Evolutionary conservation across 805 yeast genomes (phyloP).

Genomic region (Candida maesae): DNA sequence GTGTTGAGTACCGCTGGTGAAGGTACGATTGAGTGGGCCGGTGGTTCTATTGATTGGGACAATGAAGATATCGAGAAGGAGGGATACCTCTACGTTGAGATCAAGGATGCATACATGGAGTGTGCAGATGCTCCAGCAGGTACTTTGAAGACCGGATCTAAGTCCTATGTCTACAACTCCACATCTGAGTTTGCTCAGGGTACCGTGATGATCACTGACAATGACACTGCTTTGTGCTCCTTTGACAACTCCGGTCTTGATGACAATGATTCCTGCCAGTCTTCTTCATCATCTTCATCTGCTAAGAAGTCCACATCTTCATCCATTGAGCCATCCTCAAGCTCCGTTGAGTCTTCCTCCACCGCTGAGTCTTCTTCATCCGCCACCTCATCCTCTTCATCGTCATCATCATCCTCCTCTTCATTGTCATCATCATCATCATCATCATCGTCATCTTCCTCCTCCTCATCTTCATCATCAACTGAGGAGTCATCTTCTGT

Average conservation of each 20-base stretch:
- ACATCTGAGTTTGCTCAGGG: constrained; percentile 43
- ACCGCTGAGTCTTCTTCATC: too few relatives aligned
- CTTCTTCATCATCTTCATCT: constrained; percentile 5
- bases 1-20: constrained; percentile 55
- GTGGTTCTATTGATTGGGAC: constrained; percentile 84
- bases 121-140: constrained; percentile 71
- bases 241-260: constrained; percentile 55
- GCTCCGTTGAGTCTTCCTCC: neutral
- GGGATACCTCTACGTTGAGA: constrained; percentile 74
- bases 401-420: constrained; percentile 2
- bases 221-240: constrained; percentile 41
- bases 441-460: neutral
- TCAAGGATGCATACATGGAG: constrained; percentile 56
- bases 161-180: constrained; percentile 52
- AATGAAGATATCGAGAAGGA: constrained; percentile 63
- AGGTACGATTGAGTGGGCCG: constrained; percentile 83
- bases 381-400: neutral
- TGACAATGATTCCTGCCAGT: constrained; percentile 53
- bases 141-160: constrained; percentile 40
- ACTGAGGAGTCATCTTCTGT: constrained; percentile 2
- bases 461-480: constrained; percentile 2
- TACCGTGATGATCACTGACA: constrained; percentile 57
- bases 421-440: constrained; percentile 1
- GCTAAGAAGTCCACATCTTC: constrained; percentile 3
- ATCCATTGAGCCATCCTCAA: constrained; percentile 2